Evolutionary conservation across 2,329 filamentous ascomycete species (phyloP), one percentile per base, ranked within the genome.

Genomic region (Truncatella angustata): DNA sequence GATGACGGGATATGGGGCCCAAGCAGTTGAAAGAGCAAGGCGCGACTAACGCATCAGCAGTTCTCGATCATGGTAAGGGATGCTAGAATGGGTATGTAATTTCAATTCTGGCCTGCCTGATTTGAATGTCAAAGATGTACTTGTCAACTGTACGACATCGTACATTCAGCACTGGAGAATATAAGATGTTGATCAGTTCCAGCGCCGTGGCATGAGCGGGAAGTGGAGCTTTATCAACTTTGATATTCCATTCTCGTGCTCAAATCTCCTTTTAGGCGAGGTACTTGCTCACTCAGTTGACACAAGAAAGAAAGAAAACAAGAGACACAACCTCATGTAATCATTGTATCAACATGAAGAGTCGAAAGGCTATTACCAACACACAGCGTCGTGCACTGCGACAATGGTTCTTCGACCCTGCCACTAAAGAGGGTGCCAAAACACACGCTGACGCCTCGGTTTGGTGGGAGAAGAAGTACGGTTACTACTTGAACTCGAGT

Each of bases 401-500:
- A 23, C 28, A 53, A 16, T 53, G 51, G 51, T 53, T 49, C 51
- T 53, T 53, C 37, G 51, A 53, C 30, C 39, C 51, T 21, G 20
- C 51, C 20, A 53, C 51, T 45, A 53, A 53, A 45, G 35, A 44
- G 9, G 46, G 51, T 26, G 28, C 51, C 28, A 53, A 53, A 28
- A 53, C 51, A 12, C 51, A 53, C 37, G 47, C 46, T 7, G 51
- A 53, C 46, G 51, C 51, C 20, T 53, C 51, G 28, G 28, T 49
- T 21, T 53, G 51, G 51, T 53, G 51, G 51, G 45, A 53, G 21
- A 18, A 53, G 37, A 49, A 23, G 12, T 53, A 53, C 46, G 51
- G 51, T 9, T 53, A 53, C 51, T 49, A 53, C 46, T 45, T 53
- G 26, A 53, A 53, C 45, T 53, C 51, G 30, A 45, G 37, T 23